Base-by-base conservation (phyloP, 1,284 basidiomycete species). In the Leccinum griseonigrum region DNA sequence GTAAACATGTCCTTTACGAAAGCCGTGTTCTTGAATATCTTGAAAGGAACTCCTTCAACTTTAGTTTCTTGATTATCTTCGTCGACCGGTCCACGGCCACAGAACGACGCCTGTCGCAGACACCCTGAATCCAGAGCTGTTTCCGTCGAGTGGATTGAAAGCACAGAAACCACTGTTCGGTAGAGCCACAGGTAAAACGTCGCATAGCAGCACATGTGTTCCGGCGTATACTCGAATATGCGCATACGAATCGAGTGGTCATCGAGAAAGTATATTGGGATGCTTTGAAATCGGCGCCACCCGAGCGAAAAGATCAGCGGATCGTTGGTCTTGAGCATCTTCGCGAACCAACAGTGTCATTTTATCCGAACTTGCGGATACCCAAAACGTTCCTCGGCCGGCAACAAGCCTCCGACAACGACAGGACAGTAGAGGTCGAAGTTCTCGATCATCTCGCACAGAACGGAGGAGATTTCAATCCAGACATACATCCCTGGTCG, bases 1-100 rank as follows among this genome's bases (percentile, higher is more conserved):
- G 80, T 90, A 79, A 99, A 99, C 97, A 99, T 99, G 73, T 98
- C 95, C 80, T 92, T 95, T 69, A 99, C 83, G 74, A 99, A 99
- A 0, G 95, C 97, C 14, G 97, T 99, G 77, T 99, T 99, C 81
- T 98, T 99, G 84, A 92, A 99, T 62, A 99, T 92, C 83, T 98
- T 98, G 79, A 90, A 93, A 29, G 97, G 97, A 31, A 88, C 84
- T 53, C 97, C 97, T 0, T 99, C 60, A 99, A 79, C 80, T 99
- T 99, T 69, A 99, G 78, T 79, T 99, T 99, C 83, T 99, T 99
- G 67, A 99, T 95, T 66, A 99, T 98, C 80, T 92, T 93, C 61
- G 90, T 88, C 18, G 92, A 91, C 52, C 90, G 87, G 74, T 98
- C 95, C 62, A 98, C 87, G 74, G 98, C 95, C 40, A 98, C 22